These are phyloP conservation scores for Metschnikowia dekortorum DNA, from an alignment of 805 yeast species.

Conservation along the genomic window DNA sequence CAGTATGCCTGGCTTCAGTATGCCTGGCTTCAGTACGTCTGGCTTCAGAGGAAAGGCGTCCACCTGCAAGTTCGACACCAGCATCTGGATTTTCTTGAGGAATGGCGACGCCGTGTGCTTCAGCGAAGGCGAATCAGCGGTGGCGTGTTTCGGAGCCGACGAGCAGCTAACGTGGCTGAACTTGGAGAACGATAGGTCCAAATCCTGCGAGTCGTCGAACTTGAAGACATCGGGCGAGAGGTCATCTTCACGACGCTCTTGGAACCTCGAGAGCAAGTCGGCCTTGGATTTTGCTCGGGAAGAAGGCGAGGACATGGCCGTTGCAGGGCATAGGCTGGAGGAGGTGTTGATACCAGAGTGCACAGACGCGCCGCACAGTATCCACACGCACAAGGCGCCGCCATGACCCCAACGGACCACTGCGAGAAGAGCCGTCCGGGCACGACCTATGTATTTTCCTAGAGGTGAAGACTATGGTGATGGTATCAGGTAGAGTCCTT, in stretches of 20 bases:
- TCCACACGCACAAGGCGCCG: no score
- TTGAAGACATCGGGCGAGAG: constrained; percentile 26
- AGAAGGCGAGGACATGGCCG: not conserved
- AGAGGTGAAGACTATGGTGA: no score
- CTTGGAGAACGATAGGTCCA: constrained; percentile 33
- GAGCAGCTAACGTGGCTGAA: constrained; percentile 31
- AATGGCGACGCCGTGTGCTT: constrained; percentile 23
- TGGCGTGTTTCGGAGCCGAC: not conserved
- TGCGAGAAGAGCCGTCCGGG: no score
- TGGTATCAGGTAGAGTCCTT: no score
- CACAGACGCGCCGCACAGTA: not conserved
- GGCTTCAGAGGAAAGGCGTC: constrained; percentile 5
- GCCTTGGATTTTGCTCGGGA: constrained; percentile 4
- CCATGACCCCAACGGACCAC: no score
- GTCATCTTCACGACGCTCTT: constrained; percentile 15
- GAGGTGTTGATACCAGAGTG: constrained; percentile 4
- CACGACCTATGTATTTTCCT: no score
- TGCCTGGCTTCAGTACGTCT: not conserved
- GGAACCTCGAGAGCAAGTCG: constrained; percentile 10
- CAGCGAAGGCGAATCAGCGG: constrained; percentile 3
- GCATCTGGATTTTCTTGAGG: constrained; percentile 24
- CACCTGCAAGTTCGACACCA: constrained; percentile 9
- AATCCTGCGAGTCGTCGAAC: constrained; percentile 20
- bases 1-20: no score
- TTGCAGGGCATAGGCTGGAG: not conserved